Evolutionary conservation across 768 basidiomycete species (phyloP).

Genomic region (Psilocybe sp.): DNA sequence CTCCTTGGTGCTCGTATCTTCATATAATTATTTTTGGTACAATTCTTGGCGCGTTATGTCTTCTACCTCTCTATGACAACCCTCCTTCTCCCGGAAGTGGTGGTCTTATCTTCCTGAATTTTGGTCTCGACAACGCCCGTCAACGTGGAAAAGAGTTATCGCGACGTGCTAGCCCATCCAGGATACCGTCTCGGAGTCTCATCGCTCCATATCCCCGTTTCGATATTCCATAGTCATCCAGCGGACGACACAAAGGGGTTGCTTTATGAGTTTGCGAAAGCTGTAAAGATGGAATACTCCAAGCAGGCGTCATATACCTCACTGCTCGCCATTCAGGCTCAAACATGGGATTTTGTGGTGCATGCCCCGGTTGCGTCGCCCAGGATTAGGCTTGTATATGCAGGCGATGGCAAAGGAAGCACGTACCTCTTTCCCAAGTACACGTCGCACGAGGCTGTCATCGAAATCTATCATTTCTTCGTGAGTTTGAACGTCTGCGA

Average conservation of each 20-base stretch:
- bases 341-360: slow-evolving; percentile 12
- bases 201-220: slow-evolving; percentile 10
- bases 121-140: slow-evolving; percentile 15
- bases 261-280: slow-evolving; percentile 11
- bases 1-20: neutral
- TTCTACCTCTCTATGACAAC: slow-evolving; percentile 14
- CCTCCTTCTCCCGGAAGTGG: slow-evolving; percentile 9
- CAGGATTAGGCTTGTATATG: slow-evolving; percentile 12
- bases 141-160: slow-evolving; percentile 13
- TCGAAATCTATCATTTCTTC: slow-evolving; percentile 18
- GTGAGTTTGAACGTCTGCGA: slow-evolving; percentile 15
- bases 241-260: slow-evolving; percentile 9
- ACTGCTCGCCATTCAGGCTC: slow-evolving; percentile 13
- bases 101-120: slow-evolving; percentile 12
- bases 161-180: slow-evolving; percentile 10
- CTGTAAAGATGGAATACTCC: slow-evolving; percentile 12
- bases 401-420: slow-evolving; percentile 13
- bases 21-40: neutral
- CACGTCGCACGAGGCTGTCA: slow-evolving; percentile 5
- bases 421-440: slow-evolving; percentile 11
- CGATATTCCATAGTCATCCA: slow-evolving; percentile 9
- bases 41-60: slow-evolving; percentile 12
- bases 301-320: slow-evolving; percentile 13
- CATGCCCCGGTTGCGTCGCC: slow-evolving; percentile 10
- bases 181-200: slow-evolving; percentile 18